Evolutionary conservation across 305 asterid genomes (phyloP).

Genomic region (Euphrasia arctica): DNA sequence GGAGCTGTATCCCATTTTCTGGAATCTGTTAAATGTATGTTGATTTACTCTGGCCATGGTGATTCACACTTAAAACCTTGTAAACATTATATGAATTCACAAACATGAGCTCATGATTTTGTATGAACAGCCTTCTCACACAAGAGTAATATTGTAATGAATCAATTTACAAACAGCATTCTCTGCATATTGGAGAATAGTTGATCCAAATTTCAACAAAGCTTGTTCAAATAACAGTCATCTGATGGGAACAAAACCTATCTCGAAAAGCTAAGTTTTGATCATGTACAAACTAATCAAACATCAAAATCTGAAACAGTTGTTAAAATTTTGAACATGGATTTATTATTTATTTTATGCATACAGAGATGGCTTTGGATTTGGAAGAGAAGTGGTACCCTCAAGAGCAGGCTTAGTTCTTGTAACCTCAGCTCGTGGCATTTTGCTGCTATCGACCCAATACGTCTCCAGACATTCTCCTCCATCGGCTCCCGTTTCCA

Average conservation of each 20-base stretch:
- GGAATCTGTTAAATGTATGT: too few species aligned
- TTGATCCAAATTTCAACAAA: neutral
- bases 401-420: constrained; percentile 58
- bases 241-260: too few species aligned
- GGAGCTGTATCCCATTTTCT: too few species aligned
- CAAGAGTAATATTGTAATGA: neutral
- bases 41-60: too few species aligned
- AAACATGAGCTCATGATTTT: neutral
- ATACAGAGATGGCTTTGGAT: constrained; percentile 37
- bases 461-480: constrained; percentile 35
- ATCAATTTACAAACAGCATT: neutral
- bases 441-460: constrained; percentile 44
- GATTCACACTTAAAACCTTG: too few species aligned
- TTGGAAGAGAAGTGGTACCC: constrained; percentile 33
- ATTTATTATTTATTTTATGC: constrained; percentile 18
- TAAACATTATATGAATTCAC: neutral
- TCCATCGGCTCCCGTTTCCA: constrained; percentile 47
- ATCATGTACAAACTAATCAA: too few species aligned
- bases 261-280: too few species aligned
- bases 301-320: neutral
- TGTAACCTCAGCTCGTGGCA: constrained; percentile 55
- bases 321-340: constrained; percentile 3
- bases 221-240: too few species aligned
- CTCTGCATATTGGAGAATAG: neutral
- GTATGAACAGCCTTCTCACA: constrained; percentile 13